phyloP scores from a whole-genome alignment of 306 rosid genomes.

The Clitoria ternatea region DNA sequence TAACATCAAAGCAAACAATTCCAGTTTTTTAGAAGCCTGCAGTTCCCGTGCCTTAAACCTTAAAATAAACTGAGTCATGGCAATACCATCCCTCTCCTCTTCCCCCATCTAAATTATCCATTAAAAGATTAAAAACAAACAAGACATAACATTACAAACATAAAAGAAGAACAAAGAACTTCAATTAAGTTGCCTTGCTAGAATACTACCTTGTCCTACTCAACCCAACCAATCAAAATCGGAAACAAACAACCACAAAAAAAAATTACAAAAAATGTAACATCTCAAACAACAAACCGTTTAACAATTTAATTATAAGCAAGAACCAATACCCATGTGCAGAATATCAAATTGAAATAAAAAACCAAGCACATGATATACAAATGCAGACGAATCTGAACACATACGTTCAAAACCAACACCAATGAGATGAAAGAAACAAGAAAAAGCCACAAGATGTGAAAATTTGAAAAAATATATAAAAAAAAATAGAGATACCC shows the following conservation, averaged over 20 bases:
- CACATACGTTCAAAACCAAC: constrained; percentile 34
- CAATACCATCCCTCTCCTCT: constrained; percentile 1
- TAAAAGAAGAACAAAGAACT: constrained; percentile 9
- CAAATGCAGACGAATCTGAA: constrained; percentile 35
- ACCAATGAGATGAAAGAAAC: constrained; percentile 37
- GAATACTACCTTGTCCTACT: constrained; percentile 24
- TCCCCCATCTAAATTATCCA: constrained; percentile 16
- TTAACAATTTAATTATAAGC: constrained; percentile 17
- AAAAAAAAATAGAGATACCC: constrained; percentile 23
- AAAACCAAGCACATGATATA: constrained; percentile 21
- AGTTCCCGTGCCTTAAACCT: not conserved
- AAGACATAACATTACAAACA: not conserved
- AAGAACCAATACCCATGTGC: constrained; percentile 14
- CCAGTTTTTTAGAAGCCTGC: constrained; percentile 3
- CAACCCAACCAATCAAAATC: constrained; percentile 17
- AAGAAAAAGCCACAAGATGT: constrained; percentile 30
- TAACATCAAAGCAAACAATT: constrained; percentile 17
- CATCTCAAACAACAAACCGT: constrained; percentile 20
- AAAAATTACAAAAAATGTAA: not conserved
- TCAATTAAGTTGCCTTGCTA: constrained; percentile 19
- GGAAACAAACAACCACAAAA: not conserved
- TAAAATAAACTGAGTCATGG: not conserved
- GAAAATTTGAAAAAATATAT: not conserved
- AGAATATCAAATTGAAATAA: constrained; percentile 30
- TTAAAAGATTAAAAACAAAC: constrained; percentile 1